Percentiles rank a stretch among this genome's conserved stretches.
These are phyloP conservation scores for Fraxinus dipetala DNA, from an alignment of 305 asterid species.

Conservation along the genomic window DNA sequence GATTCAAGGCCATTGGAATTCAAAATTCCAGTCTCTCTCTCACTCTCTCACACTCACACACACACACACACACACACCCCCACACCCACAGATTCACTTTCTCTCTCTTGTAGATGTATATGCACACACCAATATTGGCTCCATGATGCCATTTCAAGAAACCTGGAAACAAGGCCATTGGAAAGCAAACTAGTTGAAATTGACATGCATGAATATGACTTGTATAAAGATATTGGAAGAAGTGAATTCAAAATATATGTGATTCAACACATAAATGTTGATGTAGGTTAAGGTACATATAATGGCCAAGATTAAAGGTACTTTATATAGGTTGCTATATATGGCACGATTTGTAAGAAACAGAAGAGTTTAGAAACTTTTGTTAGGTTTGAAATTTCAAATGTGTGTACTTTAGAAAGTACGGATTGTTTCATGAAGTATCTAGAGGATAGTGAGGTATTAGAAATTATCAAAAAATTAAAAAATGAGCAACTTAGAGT, in stretches of 20 bases:
- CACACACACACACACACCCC: no score
- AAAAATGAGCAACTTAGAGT: no score
- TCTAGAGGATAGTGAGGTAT: neutral
- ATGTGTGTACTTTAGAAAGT: slow-evolving; percentile 32
- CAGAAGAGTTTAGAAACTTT: slow-evolving; percentile 29
- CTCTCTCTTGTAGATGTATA: neutral
- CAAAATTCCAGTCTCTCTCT: neutral
- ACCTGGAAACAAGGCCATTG: neutral
- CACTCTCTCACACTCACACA: no score
- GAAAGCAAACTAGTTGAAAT: neutral
- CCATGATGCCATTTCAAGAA: neutral
- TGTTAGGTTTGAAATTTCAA: slow-evolving; percentile 30
- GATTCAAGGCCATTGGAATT: neutral
- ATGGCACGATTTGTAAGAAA: slow-evolving; percentile 38
- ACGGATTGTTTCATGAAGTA: neutral
- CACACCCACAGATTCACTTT: no score
- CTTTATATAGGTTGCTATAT: slow-evolving; percentile 32
- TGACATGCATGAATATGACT: slow-evolving; percentile 31
- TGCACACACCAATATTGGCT: no score
- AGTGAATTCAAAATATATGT: slow-evolving; percentile 27
- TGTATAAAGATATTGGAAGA: slow-evolving; percentile 14
- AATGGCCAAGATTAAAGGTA: neutral
- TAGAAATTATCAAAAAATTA: no score
- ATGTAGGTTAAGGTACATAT: neutral
- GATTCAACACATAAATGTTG: neutral